These are phyloP conservation scores for Penicillium sp. DNA, from an alignment of 2,329 filamentous ascomycete species.

Conservation along the genomic window DNA sequence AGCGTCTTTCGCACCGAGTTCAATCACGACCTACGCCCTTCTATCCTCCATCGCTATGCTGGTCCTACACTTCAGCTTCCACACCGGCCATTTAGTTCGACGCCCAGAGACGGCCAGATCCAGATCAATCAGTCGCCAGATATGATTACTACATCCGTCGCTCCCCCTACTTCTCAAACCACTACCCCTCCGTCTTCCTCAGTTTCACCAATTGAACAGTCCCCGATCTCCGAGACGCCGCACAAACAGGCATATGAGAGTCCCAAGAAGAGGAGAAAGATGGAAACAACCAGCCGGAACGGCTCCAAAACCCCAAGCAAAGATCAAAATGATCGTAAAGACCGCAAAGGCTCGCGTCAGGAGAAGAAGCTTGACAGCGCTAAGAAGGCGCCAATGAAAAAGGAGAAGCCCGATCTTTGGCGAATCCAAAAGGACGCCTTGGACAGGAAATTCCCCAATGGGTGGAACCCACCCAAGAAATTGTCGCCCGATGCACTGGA, in stretches of 20 bases:
- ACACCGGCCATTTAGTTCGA: slow-evolving; percentile 18
- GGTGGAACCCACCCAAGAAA: slow-evolving; percentile 82
- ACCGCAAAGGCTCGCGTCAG: slow-evolving; percentile 13
- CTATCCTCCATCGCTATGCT: slow-evolving; percentile 5
- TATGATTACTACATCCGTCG: background rate
- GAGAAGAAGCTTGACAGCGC: slow-evolving; percentile 14
- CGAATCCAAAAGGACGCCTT: slow-evolving; percentile 73
- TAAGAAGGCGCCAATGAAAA: slow-evolving; percentile 19
- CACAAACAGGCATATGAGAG: background rate
- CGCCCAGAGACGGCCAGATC: slow-evolving; percentile 2
- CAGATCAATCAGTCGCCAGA: slow-evolving; percentile 7
- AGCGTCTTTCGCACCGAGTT: slow-evolving; percentile 32
- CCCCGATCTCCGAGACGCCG: background rate
- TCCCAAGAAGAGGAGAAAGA: background rate
- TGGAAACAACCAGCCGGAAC: background rate
- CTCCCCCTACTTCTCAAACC: background rate
- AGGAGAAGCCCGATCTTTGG: slow-evolving; percentile 62
- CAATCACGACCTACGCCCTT: slow-evolving; percentile 16
- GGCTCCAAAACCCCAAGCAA: slow-evolving; percentile 3
- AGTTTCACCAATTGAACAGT: background rate
- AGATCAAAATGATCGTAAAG: slow-evolving; percentile 9
- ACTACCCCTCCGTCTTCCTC: background rate
- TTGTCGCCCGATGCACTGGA: slow-evolving; percentile 89
- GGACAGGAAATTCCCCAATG: slow-evolving; percentile 73
- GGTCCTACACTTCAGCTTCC: slow-evolving; percentile 12